A percentile compares a stretch with the other conserved stretches of the same genome.
These are phyloP conservation scores for Diplodia seriata DNA, from an alignment of 2,329 filamentous ascomycete genomes.

Conservation along the genomic window DNA sequence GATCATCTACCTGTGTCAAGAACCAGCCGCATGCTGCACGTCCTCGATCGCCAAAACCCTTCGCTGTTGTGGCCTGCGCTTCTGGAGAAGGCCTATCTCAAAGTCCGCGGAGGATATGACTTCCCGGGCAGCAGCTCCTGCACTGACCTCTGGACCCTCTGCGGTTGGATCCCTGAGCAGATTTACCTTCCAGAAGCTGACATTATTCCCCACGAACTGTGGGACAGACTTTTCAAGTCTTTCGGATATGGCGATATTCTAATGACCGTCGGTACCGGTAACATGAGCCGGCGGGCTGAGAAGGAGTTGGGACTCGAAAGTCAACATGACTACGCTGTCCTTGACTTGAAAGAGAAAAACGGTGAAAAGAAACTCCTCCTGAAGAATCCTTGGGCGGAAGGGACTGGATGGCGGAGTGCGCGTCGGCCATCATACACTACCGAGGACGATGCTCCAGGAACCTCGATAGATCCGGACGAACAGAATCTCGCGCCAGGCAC, in stretches of 20 bases:
- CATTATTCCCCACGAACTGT: conserved; percentile 75
- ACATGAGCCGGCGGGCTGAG: conserved; percentile 78
- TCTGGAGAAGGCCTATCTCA: conserved; percentile 94
- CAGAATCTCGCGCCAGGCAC: conserved; percentile 65
- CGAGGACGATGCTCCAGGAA: neutral
- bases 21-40: conserved; percentile 78
- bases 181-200: conserved; percentile 64
- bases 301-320: conserved; percentile 80
- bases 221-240: conserved; percentile 76
- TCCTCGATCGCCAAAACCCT: conserved; percentile 83
- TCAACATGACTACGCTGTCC: conserved; percentile 92
- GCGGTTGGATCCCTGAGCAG: conserved; percentile 97
- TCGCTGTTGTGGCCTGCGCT: conserved; percentile 89
- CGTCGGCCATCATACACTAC: neutral
- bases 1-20: conserved; percentile 83
- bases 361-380: conserved; percentile 75
- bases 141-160: conserved; percentile 90
- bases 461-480: neutral
- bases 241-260: conserved; percentile 83
- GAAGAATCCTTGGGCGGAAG: conserved; percentile 96
- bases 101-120: conserved; percentile 93
- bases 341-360: conserved; percentile 74
- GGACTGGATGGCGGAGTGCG: conserved; percentile 72
- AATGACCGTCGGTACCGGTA: conserved; percentile 88
- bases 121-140: conserved; percentile 98